Percentiles rank a stretch among this genome's conserved stretches.
Evolutionary conservation across 768 basidiomycete genomes (phyloP).

Genomic region (Tricholoma bakamatsutake): DNA sequence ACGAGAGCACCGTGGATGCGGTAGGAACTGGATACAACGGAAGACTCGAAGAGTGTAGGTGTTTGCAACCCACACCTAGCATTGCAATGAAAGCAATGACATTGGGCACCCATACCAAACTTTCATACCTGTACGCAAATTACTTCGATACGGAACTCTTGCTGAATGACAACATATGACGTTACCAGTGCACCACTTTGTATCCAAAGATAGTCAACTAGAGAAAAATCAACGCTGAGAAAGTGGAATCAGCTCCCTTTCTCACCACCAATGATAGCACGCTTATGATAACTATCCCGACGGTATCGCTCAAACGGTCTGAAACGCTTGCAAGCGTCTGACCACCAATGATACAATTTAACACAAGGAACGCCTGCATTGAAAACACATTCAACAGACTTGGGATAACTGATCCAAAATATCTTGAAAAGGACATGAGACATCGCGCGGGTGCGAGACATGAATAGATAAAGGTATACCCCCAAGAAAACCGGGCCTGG

Average conservation of each 20-base stretch:
- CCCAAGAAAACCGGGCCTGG: conserved; percentile 2
- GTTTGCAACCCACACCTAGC: conserved; percentile 57
- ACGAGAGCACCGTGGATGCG: conserved; percentile 28
- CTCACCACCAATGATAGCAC: conserved; percentile 32
- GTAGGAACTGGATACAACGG: conserved; percentile 20
- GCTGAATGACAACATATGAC: background rate
- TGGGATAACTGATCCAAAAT: conserved; percentile 47
- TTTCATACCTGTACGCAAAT: conserved; percentile 36
- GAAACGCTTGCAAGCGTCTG: conserved; percentile 58
- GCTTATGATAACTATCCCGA: conserved; percentile 36
- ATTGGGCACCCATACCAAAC: conserved; percentile 63
- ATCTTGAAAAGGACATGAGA: conserved; percentile 27
- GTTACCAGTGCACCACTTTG: conserved; percentile 55
- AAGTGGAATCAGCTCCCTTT: background rate
- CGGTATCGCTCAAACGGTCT: conserved; percentile 26
- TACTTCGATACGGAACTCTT: background rate
- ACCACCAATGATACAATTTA: conserved; percentile 65
- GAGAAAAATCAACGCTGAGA: background rate
- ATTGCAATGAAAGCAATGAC: conserved; percentile 57
- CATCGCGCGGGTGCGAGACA: background rate
- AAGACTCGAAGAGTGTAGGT: conserved; percentile 29
- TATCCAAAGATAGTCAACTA: conserved; percentile 61
- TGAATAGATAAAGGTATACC: background rate
- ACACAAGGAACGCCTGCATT: conserved; percentile 57
- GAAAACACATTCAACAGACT: conserved; percentile 55